phyloP scores from a whole-genome alignment of 345 rosid genomes.

The Pseudoturritis turrita region DNA sequence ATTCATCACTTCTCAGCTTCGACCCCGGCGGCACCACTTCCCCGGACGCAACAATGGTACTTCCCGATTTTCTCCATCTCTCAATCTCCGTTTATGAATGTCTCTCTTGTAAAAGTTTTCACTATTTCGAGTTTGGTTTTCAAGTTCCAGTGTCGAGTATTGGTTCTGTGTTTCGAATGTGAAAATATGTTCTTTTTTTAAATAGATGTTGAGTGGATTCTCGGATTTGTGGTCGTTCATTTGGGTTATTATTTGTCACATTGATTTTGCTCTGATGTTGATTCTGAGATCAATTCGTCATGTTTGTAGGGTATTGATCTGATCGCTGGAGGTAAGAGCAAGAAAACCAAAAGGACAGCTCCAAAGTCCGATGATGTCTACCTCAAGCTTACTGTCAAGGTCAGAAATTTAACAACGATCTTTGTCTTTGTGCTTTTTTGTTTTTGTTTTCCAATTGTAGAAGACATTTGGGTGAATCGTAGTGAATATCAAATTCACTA shows the following conservation, averaged over 20 bases:
- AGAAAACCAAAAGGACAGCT: conserved; percentile 79
- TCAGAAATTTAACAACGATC: background rate
- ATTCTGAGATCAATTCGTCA: background rate
- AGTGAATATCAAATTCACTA: too few relatives aligned
- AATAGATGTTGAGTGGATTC: background rate
- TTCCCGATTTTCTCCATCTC: background rate
- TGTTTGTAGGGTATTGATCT: conserved; percentile 80
- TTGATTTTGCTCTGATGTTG: background rate
- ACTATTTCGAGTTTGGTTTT: background rate
- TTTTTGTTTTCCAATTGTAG: background rate
- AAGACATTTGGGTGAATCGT: background rate
- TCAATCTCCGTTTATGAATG: background rate
- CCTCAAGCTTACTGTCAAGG: conserved; percentile 95
- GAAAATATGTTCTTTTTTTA: background rate
- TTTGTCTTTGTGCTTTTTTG: background rate
- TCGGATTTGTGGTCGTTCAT: background rate
- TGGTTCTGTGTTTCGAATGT: background rate
- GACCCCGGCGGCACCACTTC: conserved; percentile 15
- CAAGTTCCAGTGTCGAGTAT: background rate
- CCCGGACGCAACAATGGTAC: conserved; percentile 18
- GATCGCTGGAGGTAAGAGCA: conserved; percentile 94
- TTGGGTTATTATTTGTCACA: background rate
- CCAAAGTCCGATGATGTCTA: conserved; percentile 93
- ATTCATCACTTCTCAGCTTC: background rate
- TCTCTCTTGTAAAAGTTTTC: background rate